Percentiles rank a stretch among this genome's conserved stretches.
Conservation (phyloP, 169 alveolate species). For the Plasmodium yoelii region DNA sequence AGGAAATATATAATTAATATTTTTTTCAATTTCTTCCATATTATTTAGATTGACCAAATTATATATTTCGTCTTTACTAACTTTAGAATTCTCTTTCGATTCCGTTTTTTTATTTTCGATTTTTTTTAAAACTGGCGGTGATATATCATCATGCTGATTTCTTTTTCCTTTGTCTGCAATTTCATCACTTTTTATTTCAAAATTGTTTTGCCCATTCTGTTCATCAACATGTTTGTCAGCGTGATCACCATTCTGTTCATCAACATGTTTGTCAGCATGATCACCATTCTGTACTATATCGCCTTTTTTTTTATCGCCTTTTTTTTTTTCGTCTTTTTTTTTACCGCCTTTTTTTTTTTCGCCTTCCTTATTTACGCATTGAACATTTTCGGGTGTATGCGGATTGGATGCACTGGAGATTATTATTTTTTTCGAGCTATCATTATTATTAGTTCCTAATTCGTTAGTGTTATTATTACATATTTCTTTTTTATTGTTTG, state of each 20-base stretch:
- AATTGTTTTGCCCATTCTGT: background rate
- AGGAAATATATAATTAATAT: conserved; percentile 26
- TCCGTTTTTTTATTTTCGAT: conserved; percentile 2
- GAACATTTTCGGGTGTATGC: background rate
- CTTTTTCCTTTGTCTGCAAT: background rate
- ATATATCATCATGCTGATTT: background rate
- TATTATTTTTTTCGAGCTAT: background rate
- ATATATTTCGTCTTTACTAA: conserved; percentile 7
- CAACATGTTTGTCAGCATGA: too few relatives aligned
- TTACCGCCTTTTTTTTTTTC: background rate
- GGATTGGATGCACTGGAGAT: background rate
- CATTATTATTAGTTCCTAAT: background rate
- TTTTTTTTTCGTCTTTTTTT: background rate
- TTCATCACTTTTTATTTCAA: background rate
- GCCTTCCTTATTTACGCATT: background rate
- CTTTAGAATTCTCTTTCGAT: conserved; percentile 3
- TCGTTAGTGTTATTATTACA: background rate
- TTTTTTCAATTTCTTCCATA: conserved; percentile 31
- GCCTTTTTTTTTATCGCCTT: background rate
- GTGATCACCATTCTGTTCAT: too few relatives aligned
- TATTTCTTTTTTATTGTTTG: background rate
- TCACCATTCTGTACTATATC: background rate
- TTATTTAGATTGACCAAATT: conserved; percentile 8
- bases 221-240: too few relatives aligned
- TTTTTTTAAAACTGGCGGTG: background rate